A percentile compares a stretch with the other conserved stretches of the same genome.
Conservation (phyloP, 2,329 filamentous ascomycete genomes). For the Aspergillus ochraceoroseus region DNA sequence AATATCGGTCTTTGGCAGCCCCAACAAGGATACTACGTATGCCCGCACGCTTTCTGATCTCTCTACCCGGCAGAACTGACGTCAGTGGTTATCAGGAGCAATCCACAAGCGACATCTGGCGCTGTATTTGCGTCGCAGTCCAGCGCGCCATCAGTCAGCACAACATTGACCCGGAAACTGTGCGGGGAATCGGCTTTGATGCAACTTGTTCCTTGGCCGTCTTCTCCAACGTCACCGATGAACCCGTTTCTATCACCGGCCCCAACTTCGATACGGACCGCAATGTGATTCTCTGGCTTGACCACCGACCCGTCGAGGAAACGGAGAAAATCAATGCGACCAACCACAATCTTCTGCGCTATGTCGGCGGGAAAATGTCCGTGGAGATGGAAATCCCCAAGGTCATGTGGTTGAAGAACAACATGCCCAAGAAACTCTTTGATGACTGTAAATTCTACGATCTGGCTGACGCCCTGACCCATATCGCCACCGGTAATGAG, state of each 20-base stretch:
- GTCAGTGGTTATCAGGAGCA: conserved; percentile 63
- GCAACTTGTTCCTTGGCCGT: conserved; percentile 97
- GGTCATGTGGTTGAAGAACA: conserved; percentile 95
- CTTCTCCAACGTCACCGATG: conserved; percentile 81
- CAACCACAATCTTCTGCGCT: conserved; percentile 84
- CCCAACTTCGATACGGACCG: conserved; percentile 84
- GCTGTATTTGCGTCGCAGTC: conserved; percentile 84
- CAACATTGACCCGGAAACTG: conserved; percentile 66
- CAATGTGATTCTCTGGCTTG: conserved; percentile 96
- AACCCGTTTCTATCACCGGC: conserved; percentile 84
- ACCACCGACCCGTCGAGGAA: conserved; percentile 87
- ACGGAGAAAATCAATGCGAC: conserved; percentile 91
- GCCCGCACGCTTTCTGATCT: too few species aligned
- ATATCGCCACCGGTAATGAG: conserved; percentile 88
- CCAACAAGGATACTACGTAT: conserved; percentile 67
- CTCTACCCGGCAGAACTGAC: too few species aligned
- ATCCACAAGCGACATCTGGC: conserved; percentile 97
- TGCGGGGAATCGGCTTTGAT: conserved; percentile 93
- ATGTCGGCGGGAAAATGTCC: conserved; percentile 97
- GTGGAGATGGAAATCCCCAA: conserved; percentile 99
- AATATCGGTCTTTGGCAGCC: conserved; percentile 78
- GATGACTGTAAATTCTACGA: conserved; percentile 96
- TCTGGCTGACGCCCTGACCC: conserved; percentile 83
- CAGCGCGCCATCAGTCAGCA: conserved; percentile 77
- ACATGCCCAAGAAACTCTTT: conserved; percentile 91